A percentile compares a stretch with the other conserved stretches of the same genome.
Evolutionary conservation across 805 yeast species (phyloP).

Genomic region (Metschnikowia sp.): DNA sequence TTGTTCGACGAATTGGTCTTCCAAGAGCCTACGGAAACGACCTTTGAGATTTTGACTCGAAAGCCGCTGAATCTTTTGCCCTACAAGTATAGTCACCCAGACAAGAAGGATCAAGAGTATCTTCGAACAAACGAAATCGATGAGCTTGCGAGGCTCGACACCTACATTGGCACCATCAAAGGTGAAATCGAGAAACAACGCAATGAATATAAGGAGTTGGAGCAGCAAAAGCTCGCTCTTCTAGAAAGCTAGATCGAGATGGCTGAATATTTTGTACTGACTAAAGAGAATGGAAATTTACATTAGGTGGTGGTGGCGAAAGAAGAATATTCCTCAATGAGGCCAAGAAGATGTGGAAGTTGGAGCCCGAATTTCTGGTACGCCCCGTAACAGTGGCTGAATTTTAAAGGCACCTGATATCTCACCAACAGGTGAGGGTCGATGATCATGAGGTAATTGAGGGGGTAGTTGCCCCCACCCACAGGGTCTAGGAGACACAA

Average conservation of each 20-base stretch:
- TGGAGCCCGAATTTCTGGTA: constrained; percentile 23
- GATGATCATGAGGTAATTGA: constrained; percentile 25
- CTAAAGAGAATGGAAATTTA: no score
- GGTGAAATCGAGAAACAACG: constrained; percentile 41
- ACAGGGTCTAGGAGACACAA: constrained; percentile 30
- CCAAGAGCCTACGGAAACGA: constrained; percentile 89
- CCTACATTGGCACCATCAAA: constrained; percentile 35
- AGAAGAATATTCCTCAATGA: constrained; percentile 12
- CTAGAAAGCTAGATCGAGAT: constrained; percentile 19
- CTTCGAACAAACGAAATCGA: constrained; percentile 39
- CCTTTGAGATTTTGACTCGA: constrained; percentile 72
- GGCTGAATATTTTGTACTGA: no score
- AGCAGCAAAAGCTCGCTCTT: constrained; percentile 39
- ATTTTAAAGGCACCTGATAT: constrained; percentile 19
- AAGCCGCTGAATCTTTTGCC: constrained; percentile 60
- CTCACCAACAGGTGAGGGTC: constrained; percentile 16
- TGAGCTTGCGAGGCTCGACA: constrained; percentile 40
- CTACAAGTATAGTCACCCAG: constrained; percentile 29
- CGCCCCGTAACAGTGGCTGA: constrained; percentile 14
- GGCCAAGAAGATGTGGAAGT: constrained; percentile 8
- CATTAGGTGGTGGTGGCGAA: background rate
- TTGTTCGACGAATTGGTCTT: constrained; percentile 89
- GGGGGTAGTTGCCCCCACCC: constrained; percentile 37
- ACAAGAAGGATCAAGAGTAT: constrained; percentile 40
- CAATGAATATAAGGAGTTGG: constrained; percentile 37